Conservation (phyloP, 2,329 filamentous ascomycete species). For the Rutstroemia sp. region DNA sequence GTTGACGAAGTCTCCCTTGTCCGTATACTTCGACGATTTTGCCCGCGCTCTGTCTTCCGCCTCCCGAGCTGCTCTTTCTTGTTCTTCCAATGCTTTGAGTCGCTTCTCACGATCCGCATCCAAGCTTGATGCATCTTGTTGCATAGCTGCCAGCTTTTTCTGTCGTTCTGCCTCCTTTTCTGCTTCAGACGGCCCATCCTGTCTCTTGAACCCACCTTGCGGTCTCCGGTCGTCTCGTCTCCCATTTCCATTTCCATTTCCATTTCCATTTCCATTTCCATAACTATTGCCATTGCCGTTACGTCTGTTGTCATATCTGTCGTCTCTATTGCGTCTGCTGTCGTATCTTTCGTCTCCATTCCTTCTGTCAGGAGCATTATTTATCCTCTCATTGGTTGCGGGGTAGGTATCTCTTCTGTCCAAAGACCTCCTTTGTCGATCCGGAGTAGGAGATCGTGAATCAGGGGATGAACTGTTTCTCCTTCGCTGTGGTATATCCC, state of each 20-base stretch:
- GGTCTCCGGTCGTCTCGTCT: conserved; percentile 22
- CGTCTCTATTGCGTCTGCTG: conserved; percentile 16
- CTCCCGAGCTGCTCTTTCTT: conserved; percentile 56
- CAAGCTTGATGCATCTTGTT: conserved; percentile 60
- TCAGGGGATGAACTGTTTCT: conserved; percentile 25
- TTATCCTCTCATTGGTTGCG: conserved; percentile 20
- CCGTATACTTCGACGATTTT: conserved; percentile 52
- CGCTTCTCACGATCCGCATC: conserved; percentile 64
- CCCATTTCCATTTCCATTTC: conserved; percentile 21
- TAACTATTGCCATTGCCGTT: conserved; percentile 19
- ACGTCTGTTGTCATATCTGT: conserved; percentile 20
- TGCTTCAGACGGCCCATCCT: conserved; percentile 8
- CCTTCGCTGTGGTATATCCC: neutral
- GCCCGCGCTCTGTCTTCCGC: conserved; percentile 58
- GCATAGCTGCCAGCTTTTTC: conserved; percentile 65
- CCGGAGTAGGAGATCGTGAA: conserved; percentile 33
- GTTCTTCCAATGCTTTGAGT: conserved; percentile 57
- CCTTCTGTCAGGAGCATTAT: conserved; percentile 14
- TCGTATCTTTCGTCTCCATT: conserved; percentile 18
- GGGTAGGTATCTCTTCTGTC: conserved; percentile 25
- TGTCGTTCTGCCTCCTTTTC: conserved; percentile 50
- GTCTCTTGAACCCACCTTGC: conserved; percentile 1
- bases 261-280: conserved; percentile 21
- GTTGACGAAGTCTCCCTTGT: conserved; percentile 57
- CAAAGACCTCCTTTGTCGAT: conserved; percentile 29